Evolutionary conservation across 495 filamentous ascomycete genomes (phyloP), one percentile per base, ranked within the genome.

Genomic region (Lichenothelia convexa): DNA sequence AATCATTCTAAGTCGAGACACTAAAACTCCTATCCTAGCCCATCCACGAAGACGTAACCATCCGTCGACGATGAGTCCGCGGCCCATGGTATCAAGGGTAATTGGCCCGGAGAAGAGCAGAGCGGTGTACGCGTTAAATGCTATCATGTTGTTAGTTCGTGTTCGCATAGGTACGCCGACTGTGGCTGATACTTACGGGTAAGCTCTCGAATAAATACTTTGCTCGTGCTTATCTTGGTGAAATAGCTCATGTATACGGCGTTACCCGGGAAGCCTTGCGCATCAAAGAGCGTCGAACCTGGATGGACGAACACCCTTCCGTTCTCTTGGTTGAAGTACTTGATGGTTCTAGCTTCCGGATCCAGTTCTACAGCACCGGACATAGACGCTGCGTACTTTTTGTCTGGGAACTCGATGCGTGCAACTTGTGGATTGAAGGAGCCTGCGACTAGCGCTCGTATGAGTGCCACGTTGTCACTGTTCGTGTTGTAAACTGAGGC

Each of bases 261-360:
- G 19, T 69, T 63, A 11, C 73, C 71, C 1, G 74, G 61, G 44
- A 87, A 93, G 0, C 58, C 60, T 46, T 91, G 80, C 5, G 71
- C 75, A 30, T 71, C 76, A 55, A 94, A 94, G 29, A 95, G 61
- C 5, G 79, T 85, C 15, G 80, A 89, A 42, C 68, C 68, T 0
- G 91, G 87, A 49, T 95, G 85, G 16, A 95, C 73, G 56, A 95
- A 97, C 22, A 95, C 81, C 30, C 89, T 68, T 0, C 79, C 80
- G 38, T 74, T 80, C 30, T 91, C 79, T 50, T 83, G 74, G 38
- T 78, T 79, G 51, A 80, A 95, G 60, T 85, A 95, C 50, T 79
- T 83, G 54, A 97, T 93, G 11, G 75, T 82, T 18, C 76, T 65
- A 13, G 87, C 86, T 57, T 94, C 89, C 0, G 87, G 87, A 47